phyloP scores from a whole-genome alignment of 306 rosid genomes.

The Parietaria judaica region DNA sequence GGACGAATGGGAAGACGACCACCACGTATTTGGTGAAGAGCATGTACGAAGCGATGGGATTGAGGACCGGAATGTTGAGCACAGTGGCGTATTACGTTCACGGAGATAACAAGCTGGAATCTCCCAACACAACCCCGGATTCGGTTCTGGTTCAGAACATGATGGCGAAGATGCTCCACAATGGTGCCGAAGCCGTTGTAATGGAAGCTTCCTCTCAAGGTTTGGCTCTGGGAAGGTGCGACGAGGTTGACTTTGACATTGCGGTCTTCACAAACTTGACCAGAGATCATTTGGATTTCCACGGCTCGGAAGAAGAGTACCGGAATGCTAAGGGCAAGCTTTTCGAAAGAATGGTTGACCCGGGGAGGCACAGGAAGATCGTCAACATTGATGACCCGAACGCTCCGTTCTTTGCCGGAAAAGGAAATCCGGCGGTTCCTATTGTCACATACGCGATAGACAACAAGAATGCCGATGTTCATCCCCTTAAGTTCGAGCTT shows the following conservation, averaged over 20 bases:
- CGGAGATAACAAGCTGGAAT: constrained; percentile 78
- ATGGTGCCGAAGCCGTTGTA: constrained; percentile 84
- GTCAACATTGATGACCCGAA: constrained; percentile 78
- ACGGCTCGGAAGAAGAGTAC: constrained; percentile 45
- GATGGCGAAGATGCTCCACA: constrained; percentile 94
- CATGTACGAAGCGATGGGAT: constrained; percentile 85
- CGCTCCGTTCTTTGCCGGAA: constrained; percentile 54
- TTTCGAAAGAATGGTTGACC: constrained; percentile 78
- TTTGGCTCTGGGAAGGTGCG: constrained; percentile 50
- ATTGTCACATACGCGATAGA: constrained; percentile 81
- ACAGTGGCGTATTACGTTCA: constrained; percentile 70
- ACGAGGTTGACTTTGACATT: constrained; percentile 87
- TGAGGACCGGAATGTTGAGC: constrained; percentile 76
- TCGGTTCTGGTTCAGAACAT: constrained; percentile 72
- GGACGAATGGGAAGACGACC: constrained; percentile 79
- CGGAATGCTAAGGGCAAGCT: constrained; percentile 55
- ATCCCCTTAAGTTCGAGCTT: constrained; percentile 78
- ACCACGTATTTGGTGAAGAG: constrained; percentile 70
- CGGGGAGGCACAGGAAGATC: constrained; percentile 76
- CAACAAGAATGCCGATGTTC: constrained; percentile 77
- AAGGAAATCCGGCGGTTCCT: constrained; percentile 74
- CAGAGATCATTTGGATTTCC: constrained; percentile 42
- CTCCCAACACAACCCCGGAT: constrained; percentile 40
- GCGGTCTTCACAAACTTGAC: constrained; percentile 78
- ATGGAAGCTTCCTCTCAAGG: constrained; percentile 62